Evolutionary conservation across 345 rosid species (phyloP), one percentile per base, ranked within the genome.

Genomic region (Leavenworthia alabamica): DNA sequence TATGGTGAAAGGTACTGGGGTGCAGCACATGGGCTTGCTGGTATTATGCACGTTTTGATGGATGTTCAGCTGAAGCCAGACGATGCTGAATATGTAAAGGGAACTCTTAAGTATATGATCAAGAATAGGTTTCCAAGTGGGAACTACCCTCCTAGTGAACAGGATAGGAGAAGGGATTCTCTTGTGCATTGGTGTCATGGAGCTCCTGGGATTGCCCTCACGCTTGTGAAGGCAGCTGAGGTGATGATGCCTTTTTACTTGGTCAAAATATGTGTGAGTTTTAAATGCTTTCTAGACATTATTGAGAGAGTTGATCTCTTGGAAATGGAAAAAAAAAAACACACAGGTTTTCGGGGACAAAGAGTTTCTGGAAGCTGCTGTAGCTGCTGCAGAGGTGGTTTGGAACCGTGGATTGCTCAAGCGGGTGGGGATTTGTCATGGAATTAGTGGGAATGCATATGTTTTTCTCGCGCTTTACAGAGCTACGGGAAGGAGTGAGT

Each of bases 131-230:
- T 81, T 56, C 80, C 81, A 4, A 65, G 85, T 63, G 86, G 86
- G 39, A 83, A 86, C 68, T 86, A 81, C 70, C 79, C 78, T 32
- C 78, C 78, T 12, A 81, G 82, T 46, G 83, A 80, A 78, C 74
- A 74, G 35, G 86, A 73, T 46, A 67, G 42, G 48, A 58, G 56
- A 42, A 45, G 28, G 37, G 83, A 82, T 62, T 23, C 32, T 64
- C 93, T 86, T 62, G 86, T 80, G 60, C 89, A 83, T 62, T 83
- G 89, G 89, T 86, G 89, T 60, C 93, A 83, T 77, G 93, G 92
- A 41, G 89, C 89, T 64, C 89, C 86, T 22, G 92, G 92, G 49
- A 29, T 81, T 39, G 83, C 80, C 44, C 79, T 85, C 70, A 81
- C 92, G 36, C 82, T 81, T 49, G 82, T 58, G 37, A 86, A 86